phyloP scores from a whole-genome alignment of 1,139 yeast species.

The Hansenula sp. region DNA sequence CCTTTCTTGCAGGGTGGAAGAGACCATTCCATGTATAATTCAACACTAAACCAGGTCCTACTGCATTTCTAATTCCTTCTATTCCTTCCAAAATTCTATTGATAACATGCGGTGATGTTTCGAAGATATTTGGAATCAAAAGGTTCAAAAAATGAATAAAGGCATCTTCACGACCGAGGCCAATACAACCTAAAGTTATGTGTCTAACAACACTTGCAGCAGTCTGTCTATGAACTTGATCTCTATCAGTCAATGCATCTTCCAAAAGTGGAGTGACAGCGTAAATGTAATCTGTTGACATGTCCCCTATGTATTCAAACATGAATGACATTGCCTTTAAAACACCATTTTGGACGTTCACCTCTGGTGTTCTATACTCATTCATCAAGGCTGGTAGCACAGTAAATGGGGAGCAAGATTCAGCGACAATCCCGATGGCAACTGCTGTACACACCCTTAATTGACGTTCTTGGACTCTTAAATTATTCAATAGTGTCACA shows the following conservation, averaged over 20 bases:
- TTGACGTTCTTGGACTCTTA: conserved; percentile 93
- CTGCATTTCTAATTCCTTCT: conserved; percentile 64
- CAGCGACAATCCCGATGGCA: conserved; percentile 96
- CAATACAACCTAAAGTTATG: conserved; percentile 74
- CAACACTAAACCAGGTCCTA: conserved; percentile 73
- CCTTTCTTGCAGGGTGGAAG: conserved; percentile 91
- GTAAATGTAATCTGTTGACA: conserved; percentile 79
- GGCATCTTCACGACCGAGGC: conserved; percentile 71
- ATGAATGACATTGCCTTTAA: conserved; percentile 88
- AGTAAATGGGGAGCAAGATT: conserved; percentile 88
- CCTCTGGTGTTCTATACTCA: conserved; percentile 89
- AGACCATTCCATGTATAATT: conserved; percentile 85
- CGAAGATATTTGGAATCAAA: conserved; percentile 79
- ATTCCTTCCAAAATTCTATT: conserved; percentile 76
- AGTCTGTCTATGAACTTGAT: conserved; percentile 91
- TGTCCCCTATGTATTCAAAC: conserved; percentile 87
- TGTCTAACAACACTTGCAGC: conserved; percentile 88
- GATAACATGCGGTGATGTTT: conserved; percentile 94
- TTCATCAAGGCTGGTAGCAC: conserved; percentile 96
- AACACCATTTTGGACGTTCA: conserved; percentile 94
- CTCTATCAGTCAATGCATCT: conserved; percentile 89
- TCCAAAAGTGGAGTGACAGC: conserved; percentile 78
- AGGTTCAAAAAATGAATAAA: conserved; percentile 72
- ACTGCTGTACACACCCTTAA: conserved; percentile 96
- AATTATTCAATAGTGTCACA: conserved; percentile 76